Evolutionary conservation across 805 yeast genomes (phyloP), one percentile per base, ranked within the genome.

Genomic region (Yarrowia osloensis): DNA sequence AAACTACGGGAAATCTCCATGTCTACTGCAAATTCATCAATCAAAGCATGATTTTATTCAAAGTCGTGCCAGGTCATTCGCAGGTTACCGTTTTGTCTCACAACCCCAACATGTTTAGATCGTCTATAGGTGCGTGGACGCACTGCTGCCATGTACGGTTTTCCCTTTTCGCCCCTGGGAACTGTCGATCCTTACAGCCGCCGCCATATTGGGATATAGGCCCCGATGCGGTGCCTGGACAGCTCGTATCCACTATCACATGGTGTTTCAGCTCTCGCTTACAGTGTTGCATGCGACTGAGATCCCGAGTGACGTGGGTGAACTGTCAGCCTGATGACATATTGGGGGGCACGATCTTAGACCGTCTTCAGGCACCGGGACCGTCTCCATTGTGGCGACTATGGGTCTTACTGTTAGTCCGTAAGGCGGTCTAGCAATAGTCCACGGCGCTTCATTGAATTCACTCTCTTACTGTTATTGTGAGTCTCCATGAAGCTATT

Each of bases 131-230:
- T 44, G 29, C 29, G 29, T 15, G n/a, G 12, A 44, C 49, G 19
- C 29, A 24, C 49, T 44, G 49, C 49, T 44, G 49, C 26, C 29
- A 44, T 15, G 49, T 44, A 44, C 26, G 47, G n/a, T 35, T 17
- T 17, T 13, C 19, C 39, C 39, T 26, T 5, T 15, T 22, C 21
- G n/a, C 57, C 40, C 57, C 57, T 33, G 39, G 57, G 29, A 33
- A 50, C 29, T 50, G 57, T 50, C 57, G 57, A 50, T 50, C 57
- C 9, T n/a, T 33, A 50, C 57, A 50, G 40, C 57, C 19, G 40
- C 26, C 37, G 7, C 29, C 40, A 13, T 19, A 11, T 49, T 49
- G 39, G 55, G 55, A 31, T 17, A 21, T 6, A 19, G 39, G 2
- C 37, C 15, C 55, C 55, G 55, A 49, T 49, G 26, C 39, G 39